Evolutionary conservation across 345 rosid species (phyloP).

Genomic region (Ceriops zippeliana): DNA sequence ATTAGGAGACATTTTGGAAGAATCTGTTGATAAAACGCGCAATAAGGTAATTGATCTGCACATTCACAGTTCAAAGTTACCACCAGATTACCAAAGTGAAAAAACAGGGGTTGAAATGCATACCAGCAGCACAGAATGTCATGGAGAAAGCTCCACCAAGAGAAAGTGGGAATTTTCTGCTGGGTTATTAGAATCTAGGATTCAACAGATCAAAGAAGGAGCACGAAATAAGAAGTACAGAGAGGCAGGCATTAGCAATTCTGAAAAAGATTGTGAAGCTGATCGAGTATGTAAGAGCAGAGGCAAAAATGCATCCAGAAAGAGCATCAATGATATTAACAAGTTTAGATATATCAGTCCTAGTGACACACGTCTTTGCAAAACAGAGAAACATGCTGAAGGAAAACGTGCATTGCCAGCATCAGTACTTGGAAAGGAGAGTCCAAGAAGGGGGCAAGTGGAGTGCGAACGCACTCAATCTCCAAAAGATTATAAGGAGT

Average conservation of each 20-base stretch:
- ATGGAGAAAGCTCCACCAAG: conserved; percentile 12
- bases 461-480: not conserved
- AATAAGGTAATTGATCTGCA: not conserved
- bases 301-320: not conserved
- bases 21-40: conserved; percentile 4
- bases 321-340: conserved; percentile 25
- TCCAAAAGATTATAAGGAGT: not conserved
- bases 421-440: conserved; percentile 9
- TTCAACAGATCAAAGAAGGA: conserved; percentile 5
- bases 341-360: conserved; percentile 20
- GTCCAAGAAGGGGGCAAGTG: conserved; percentile 1
- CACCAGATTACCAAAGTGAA: conserved; percentile 5
- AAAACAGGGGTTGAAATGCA: not conserved
- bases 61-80: conserved; percentile 1
- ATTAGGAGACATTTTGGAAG: not conserved
- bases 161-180: conserved; percentile 23
- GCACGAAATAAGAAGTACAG: not conserved
- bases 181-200: conserved; percentile 13
- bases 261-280: not conserved
- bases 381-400: conserved; percentile 8
- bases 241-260: not conserved
- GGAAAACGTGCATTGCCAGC: conserved; percentile 28
- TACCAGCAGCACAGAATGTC: not conserved
- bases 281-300: not conserved
- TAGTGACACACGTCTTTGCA: not conserved